Evolutionary conservation across 2,329 filamentous ascomycete species (phyloP), one percentile per base, ranked within the genome.

Genomic region (Parafenestella ontariensis): DNA sequence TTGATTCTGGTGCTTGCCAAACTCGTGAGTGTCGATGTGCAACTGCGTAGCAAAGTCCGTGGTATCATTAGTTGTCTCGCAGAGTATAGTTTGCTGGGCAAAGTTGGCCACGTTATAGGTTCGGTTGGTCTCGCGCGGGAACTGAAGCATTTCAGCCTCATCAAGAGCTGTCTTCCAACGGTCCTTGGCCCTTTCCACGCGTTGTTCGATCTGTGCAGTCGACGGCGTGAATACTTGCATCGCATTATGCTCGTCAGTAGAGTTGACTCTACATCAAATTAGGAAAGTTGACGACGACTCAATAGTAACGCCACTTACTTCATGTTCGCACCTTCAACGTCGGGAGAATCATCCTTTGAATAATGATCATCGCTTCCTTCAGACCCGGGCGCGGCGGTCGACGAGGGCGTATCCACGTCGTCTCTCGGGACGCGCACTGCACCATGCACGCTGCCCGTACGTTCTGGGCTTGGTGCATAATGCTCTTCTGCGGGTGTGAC

Each of bases 161-260:
- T 78, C 72, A 3, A 81, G 63, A 17, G 76, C 70, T 1, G 64
- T 62, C 49, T 78, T 76, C 79, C 79, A 81, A 20, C 78, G 69
- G 29, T 73, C 72, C 40, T 76, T 73, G 1, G 75, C 72, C 42
- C 59, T 75, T 31, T 76, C 65, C 24, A 78, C 62, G 9, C 78
- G 71, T 18, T 64, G 61, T n/a, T 74, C 69, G 4, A 80, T 72
- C 33, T 77, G 76, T 23, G 76, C 74, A 5, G 70, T 47, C 1
- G 74, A 76, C 10, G 79, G 78, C 1, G 59, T 61, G 36, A 24
- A 40, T 15, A 23, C 7, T 34, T n/a, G 31, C n/a, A 15, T 10
- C 13, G 31, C 6, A 5, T 17, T 15, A 34, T 34, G 31, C 4
- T n/a, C 15, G 31, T n/a, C n/a, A n/a, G n/a, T n/a, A n/a, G n/a